Conservation (phyloP, 192 early-diverging fungal genomes). For the Ambispora gerdemannii region DNA sequence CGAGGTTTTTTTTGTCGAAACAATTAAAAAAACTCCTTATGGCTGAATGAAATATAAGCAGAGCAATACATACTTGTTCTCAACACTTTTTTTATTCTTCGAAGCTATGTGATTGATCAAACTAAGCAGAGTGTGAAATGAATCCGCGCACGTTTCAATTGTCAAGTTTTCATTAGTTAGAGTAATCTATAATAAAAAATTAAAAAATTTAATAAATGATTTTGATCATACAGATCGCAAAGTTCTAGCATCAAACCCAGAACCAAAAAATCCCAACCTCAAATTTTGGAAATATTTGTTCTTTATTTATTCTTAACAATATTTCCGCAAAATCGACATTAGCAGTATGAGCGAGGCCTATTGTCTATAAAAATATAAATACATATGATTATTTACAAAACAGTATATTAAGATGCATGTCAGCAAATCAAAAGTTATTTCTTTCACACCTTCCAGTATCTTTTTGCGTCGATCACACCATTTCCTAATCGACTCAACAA, state of each 20-base stretch:
- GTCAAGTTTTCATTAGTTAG: slow-evolving; percentile 58
- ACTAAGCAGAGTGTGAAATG: slow-evolving; percentile 54
- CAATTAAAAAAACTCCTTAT: too few relatives aligned
- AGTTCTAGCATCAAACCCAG: slow-evolving; percentile 25
- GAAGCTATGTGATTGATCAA: slow-evolving; percentile 47
- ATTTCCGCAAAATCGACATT: slow-evolving; percentile 38
- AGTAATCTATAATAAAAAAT: slow-evolving; percentile 43
- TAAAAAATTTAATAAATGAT: background rate
- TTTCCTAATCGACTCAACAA: background rate
- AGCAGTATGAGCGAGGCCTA: slow-evolving; percentile 39
- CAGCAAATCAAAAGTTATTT: background rate
- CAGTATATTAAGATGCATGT: too few relatives aligned
- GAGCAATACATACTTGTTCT: slow-evolving; percentile 37
- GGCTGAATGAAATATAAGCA: too few relatives aligned
- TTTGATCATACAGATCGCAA: background rate
- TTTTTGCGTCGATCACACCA: slow-evolving; percentile 4
- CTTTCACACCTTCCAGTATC: slow-evolving; percentile 21
- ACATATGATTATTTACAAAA: background rate
- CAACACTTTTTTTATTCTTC: slow-evolving; percentile 33
- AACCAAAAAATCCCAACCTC: slow-evolving; percentile 26
- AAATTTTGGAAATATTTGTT: slow-evolving; percentile 33
- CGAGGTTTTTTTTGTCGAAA: too few relatives aligned
- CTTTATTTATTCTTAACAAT: slow-evolving; percentile 33
- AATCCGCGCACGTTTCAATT: slow-evolving; percentile 67
- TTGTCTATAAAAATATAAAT: slow-evolving; percentile 31